These are phyloP conservation scores for Proliferodiscus dingleyae DNA, from an alignment of 2,329 filamentous ascomycete species.

Conservation along the genomic window DNA sequence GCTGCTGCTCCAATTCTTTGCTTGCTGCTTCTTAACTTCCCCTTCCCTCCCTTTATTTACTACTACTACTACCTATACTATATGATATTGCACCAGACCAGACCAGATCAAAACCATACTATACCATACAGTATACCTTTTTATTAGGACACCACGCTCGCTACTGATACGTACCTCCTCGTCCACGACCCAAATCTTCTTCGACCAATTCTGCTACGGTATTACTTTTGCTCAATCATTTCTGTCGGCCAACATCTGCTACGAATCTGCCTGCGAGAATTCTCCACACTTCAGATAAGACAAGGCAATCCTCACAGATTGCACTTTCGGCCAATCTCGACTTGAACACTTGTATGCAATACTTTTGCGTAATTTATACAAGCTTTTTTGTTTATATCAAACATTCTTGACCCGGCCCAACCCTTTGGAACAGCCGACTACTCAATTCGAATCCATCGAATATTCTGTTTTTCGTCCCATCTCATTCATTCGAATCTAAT, in stretches of 20 bases:
- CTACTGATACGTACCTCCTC: constrained; percentile 25
- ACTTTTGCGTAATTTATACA: constrained; percentile 19
- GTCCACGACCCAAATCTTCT: constrained; percentile 29
- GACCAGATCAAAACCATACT: too few relatives aligned
- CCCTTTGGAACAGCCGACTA: not conserved
- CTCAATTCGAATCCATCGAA: constrained; percentile 2
- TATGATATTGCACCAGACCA: too few relatives aligned
- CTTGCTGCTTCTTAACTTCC: constrained; percentile 20
- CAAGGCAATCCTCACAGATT: constrained; percentile 7
- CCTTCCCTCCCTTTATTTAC: constrained; percentile 21
- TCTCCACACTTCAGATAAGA: constrained; percentile 1
- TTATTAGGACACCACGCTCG: constrained; percentile 16
- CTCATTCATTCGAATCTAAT: constrained; percentile 4
- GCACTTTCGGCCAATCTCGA: constrained; percentile 12
- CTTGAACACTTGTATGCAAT: constrained; percentile 19
- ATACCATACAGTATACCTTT: constrained; percentile 17
- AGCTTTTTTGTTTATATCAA: constrained; percentile 20
- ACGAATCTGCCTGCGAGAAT: not conserved
- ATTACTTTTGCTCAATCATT: too few relatives aligned
- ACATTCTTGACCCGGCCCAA: constrained; percentile 10
- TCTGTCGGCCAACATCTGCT: too few relatives aligned
- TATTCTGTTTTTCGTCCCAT: not conserved
- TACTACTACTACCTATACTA: too few relatives aligned
- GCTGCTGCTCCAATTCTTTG: constrained; percentile 19
- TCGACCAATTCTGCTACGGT: constrained; percentile 34